Evolutionary conservation across 371 early-diverging fungal genomes (phyloP), one percentile per base, ranked within the genome.

Genomic region (Umbelopsis sp.): DNA sequence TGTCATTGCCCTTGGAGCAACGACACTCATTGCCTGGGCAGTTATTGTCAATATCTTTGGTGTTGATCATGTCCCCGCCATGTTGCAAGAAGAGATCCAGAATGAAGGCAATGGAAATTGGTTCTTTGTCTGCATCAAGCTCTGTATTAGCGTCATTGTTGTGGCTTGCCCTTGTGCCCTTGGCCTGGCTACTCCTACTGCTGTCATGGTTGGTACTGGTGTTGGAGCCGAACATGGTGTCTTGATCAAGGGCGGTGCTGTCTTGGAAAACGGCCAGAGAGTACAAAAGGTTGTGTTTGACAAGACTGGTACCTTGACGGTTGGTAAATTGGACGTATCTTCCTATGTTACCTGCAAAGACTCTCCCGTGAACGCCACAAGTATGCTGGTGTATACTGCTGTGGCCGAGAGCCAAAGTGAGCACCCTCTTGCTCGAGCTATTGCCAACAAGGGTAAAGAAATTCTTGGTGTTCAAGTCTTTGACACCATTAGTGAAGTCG

Each of bases 181-280:
- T 16, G 98, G 99, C 1, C 84, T 98, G 46, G 93, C 97, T 45
- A 96, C 96, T 0, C 99, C 99, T 14, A 98, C 99, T 0, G 99
- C 98, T 0, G 95, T 99, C 44, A 98, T 98, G 98, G 98, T 97
- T 4, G 98, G 98, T 24, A 97, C 97, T 0, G 98, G 99, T 22
- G 90, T 98, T 2, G 97, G 96, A 29, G 99, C 98, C 10, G 87
- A 96, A 74, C 78, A 89, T 38, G 96, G 96, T 25, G 94, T 96
- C 22, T 72, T 96, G 53, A 95, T 96, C 79, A 96, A 96, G 74
- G 91, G 93, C 25, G 96, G 93, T 5, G 86, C 78, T 32, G 88
- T 95, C 11, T 76, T 98, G 57, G 97, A 97, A 72, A 86, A 86
- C 3, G 95, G 95, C 4, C 87, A 92, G 65, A 81, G 80, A 44